Percentiles rank a stretch among this genome's conserved stretches.
phyloP scores from a whole-genome alignment of 495 filamentous ascomycete genomes.

The Neurospora cerealis region DNA sequence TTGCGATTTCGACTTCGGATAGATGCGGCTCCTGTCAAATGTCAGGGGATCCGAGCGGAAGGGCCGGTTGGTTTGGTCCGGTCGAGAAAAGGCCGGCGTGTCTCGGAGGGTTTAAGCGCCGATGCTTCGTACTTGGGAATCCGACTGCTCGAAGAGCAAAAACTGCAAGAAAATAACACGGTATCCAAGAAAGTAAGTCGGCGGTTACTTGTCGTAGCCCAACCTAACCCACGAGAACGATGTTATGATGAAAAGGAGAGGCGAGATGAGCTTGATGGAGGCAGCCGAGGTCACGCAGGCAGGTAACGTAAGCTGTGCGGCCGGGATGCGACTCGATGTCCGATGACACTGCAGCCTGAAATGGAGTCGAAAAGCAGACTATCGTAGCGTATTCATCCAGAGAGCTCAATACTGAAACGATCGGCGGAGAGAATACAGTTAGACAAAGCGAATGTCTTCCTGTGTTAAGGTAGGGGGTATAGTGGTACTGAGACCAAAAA shows the following conservation, averaged over 20 bases:
- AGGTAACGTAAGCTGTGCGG: not conserved
- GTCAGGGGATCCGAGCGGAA: not conserved
- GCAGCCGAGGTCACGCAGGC: not conserved
- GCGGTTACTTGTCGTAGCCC: not conserved
- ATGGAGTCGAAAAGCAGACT: not conserved
- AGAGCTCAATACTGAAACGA: not conserved
- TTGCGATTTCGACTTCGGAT: not conserved
- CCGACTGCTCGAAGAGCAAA: not conserved
- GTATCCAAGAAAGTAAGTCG: not conserved
- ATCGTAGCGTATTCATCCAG: not conserved
- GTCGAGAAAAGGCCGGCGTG: not conserved
- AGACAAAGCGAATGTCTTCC: not conserved
- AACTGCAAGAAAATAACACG: not conserved
- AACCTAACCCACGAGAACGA: not conserved
- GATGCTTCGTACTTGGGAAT: not conserved
- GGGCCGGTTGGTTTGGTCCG: not conserved
- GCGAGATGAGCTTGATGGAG: not conserved
- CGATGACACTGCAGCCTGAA: not conserved
- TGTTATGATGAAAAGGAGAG: not conserved
- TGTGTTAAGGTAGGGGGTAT: not conserved
- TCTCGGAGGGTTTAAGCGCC: not conserved
- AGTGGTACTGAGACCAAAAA: not conserved
- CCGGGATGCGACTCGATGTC: not conserved
- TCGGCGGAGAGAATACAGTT: not conserved
- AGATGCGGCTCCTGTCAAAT: not conserved